phyloP scores from a whole-genome alignment of 805 yeast species.

The Candida verbasci region DNA sequence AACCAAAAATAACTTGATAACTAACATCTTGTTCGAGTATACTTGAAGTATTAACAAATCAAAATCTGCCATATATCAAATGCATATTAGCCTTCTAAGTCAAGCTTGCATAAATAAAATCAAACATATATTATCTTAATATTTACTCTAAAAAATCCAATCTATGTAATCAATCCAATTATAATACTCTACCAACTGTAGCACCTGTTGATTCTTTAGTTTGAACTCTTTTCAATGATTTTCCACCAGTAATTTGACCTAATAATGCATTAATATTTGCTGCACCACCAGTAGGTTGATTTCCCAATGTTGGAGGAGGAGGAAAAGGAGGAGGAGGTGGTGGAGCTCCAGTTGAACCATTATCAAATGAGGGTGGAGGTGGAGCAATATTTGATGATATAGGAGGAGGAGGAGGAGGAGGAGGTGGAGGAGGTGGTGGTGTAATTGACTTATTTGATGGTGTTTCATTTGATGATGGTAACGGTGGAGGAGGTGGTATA shows the following conservation, averaged over 20 bases:
- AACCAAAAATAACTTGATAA: too few relatives aligned
- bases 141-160: too few relatives aligned
- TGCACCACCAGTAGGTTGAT: constrained; percentile 25
- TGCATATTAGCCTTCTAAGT: too few relatives aligned
- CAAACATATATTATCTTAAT: too few relatives aligned
- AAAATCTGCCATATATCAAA: too few relatives aligned
- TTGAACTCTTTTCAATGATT: constrained; percentile 46
- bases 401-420: constrained; percentile 19
- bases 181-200: constrained; percentile 47
- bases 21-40: too few relatives aligned
- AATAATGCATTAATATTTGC: constrained; percentile 41
- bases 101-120: too few relatives aligned
- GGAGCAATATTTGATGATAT: constrained; percentile 16
- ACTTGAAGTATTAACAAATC: too few relatives aligned
- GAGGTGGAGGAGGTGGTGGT: constrained; percentile 15
- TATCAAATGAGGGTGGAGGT: constrained; percentile 12
- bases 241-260: constrained; percentile 56
- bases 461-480: constrained; percentile 12
- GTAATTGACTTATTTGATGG: too few relatives aligned
- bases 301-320: constrained; percentile 21
- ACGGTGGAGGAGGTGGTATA: constrained; percentile 9
- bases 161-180: too few relatives aligned
- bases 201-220: constrained; percentile 44
- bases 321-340: constrained; percentile 30
- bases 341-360: constrained; percentile 19